Conservation (phyloP, 2,329 filamentous ascomycete species). For the Scytalidium lignicola region DNA sequence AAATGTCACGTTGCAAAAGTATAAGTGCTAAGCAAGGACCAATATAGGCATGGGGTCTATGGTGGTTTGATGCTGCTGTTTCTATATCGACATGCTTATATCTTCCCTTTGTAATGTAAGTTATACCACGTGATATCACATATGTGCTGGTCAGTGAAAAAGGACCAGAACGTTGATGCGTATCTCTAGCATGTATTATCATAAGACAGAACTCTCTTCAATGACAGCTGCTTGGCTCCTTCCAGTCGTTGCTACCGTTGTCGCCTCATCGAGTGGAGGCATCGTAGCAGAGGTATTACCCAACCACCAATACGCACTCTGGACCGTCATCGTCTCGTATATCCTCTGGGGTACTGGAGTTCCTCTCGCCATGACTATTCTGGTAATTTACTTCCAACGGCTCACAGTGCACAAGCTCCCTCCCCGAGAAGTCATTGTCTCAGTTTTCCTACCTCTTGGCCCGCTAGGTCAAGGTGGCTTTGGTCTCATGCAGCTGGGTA, state of each 20-base stretch:
- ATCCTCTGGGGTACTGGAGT: slow-evolving; percentile 62
- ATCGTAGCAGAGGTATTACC: slow-evolving; percentile 54
- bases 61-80: slow-evolving; percentile 49
- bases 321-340: slow-evolving; percentile 58
- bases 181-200: slow-evolving; percentile 13
- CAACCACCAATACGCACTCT: slow-evolving; percentile 47
- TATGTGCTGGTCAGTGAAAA: neutral
- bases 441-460: slow-evolving; percentile 1
- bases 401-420: slow-evolving; percentile 56
- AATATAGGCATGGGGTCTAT: slow-evolving; percentile 42
- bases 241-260: slow-evolving; percentile 60
- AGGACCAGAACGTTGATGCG: neutral
- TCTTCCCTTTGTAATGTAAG: slow-evolving; percentile 49
- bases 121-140: neutral
- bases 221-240: slow-evolving; percentile 62
- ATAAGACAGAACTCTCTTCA: slow-evolving; percentile 35
- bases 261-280: slow-evolving; percentile 58
- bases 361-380: slow-evolving; percentile 53
- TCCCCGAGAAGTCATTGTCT: slow-evolving; percentile 1
- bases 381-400: slow-evolving; percentile 64
- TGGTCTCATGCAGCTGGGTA: slow-evolving; percentile 3
- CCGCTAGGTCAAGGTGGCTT: slow-evolving; percentile 2
- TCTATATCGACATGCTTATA: slow-evolving; percentile 46
- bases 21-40: too few species aligned
- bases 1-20: too few species aligned